Conservation (phyloP, 306 rosid genomes). For the Adenanthera pavonina region DNA sequence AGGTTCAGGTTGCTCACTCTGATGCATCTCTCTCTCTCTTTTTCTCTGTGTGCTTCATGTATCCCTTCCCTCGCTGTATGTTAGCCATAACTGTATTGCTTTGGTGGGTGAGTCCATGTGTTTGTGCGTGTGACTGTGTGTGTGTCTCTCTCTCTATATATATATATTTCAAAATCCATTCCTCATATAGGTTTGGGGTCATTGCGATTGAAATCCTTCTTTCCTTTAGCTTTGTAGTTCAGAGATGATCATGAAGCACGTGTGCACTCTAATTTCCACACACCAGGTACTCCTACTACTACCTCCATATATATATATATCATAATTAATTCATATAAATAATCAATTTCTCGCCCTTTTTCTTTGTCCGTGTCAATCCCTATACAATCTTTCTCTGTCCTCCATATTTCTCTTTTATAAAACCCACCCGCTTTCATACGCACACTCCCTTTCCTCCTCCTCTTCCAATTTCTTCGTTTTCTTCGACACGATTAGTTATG, state of each 20-base stretch:
- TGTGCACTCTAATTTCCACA: slow-evolving; percentile 76
- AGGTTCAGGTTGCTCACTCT: slow-evolving; percentile 38
- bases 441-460: slow-evolving; percentile 27
- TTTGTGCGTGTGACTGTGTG: slow-evolving; percentile 18
- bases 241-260: slow-evolving; percentile 76
- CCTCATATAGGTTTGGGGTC: slow-evolving; percentile 57
- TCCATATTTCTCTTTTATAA: slow-evolving; percentile 17
- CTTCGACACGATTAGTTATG: not conserved
- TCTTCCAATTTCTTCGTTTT: slow-evolving; percentile 16
- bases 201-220: slow-evolving; percentile 45
- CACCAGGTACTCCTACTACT: slow-evolving; percentile 48
- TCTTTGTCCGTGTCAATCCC: slow-evolving; percentile 40
- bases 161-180: slow-evolving; percentile 36
- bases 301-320: not conserved
- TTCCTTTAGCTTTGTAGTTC: slow-evolving; percentile 47
- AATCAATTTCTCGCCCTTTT: slow-evolving; percentile 41
- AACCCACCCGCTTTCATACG: slow-evolving; percentile 39
- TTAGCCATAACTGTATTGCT: slow-evolving; percentile 45
- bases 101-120: slow-evolving; percentile 40
- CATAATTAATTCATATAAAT: slow-evolving; percentile 38
- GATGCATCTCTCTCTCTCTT: slow-evolving; percentile 29
- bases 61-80: slow-evolving; percentile 37
- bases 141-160: slow-evolving; percentile 36
- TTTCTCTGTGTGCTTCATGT: slow-evolving; percentile 40
- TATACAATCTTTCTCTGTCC: slow-evolving; percentile 33